A percentile compares a stretch with the other conserved stretches of the same genome.
These are phyloP conservation scores for Hymenoscyphus fructigenus DNA, from an alignment of 2,329 filamentous ascomycete genomes.

Conservation along the genomic window DNA sequence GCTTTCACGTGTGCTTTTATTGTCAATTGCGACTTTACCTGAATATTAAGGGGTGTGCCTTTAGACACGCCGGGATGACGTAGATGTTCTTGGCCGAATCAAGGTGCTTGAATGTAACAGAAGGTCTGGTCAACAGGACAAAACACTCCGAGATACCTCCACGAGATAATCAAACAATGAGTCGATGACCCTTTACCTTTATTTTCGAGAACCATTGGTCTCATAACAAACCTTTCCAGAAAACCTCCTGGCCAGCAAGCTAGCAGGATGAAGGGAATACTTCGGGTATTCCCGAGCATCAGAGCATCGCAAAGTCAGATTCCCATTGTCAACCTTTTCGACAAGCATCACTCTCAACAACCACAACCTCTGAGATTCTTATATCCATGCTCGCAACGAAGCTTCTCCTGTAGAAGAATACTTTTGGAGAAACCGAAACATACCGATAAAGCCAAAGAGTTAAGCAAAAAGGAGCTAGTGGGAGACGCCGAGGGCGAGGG, in stretches of 20 bases:
- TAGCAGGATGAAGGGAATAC: background rate
- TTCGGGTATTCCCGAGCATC: background rate
- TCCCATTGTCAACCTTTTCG: background rate
- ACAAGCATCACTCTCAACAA: background rate
- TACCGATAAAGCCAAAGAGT: slow-evolving; percentile 20
- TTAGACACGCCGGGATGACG: background rate
- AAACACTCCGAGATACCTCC: background rate
- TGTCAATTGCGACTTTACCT: too few species aligned
- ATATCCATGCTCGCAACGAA: background rate
- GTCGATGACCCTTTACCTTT: background rate
- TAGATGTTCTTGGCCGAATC: background rate
- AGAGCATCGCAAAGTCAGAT: background rate
- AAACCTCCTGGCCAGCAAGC: background rate
- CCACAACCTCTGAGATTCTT: background rate
- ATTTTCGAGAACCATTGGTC: background rate
- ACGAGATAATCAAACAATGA: background rate
- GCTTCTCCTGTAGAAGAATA: background rate
- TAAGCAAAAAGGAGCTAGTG: slow-evolving; percentile 32
- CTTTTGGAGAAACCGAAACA: slow-evolving; percentile 8
- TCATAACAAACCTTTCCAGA: background rate
- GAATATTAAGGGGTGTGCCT: background rate
- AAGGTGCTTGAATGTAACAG: background rate
- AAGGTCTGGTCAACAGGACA: background rate
- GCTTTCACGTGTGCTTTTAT: too few species aligned
- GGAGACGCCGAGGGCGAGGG: slow-evolving; percentile 26